Conservation (phyloP, 306 rosid species). For the Sphenostylis stenocarpa region DNA sequence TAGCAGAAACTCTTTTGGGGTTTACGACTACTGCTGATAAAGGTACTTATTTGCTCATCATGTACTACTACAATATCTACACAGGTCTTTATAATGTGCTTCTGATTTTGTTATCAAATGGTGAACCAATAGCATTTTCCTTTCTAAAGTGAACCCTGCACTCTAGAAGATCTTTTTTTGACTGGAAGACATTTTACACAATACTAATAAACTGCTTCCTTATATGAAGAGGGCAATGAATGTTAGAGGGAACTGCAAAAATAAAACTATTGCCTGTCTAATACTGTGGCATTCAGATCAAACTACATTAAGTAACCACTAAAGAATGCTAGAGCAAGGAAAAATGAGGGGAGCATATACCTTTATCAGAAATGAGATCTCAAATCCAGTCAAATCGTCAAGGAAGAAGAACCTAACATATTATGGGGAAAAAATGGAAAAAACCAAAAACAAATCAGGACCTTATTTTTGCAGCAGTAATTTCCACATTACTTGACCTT, state of each 20-base stretch:
- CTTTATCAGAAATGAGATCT: conserved; percentile 77
- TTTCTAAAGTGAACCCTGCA: not conserved
- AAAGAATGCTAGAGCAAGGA: conserved; percentile 17
- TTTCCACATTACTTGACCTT: conserved; percentile 5
- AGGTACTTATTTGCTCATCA: not conserved
- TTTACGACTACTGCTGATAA: not conserved
- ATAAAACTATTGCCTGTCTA: conserved; percentile 2
- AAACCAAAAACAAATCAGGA: not conserved
- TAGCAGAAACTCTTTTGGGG: not conserved
- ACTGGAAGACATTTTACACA: not conserved
- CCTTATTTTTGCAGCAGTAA: conserved; percentile 16
- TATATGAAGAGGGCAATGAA: not conserved
- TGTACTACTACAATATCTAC: not conserved
- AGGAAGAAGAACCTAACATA: conserved; percentile 85
- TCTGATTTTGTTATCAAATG: not conserved
- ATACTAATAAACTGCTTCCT: not conserved
- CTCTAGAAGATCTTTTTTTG: not conserved
- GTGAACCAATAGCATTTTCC: not conserved
- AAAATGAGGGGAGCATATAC: conserved; percentile 43
- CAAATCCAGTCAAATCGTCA: conserved; percentile 90
- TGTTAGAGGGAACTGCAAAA: conserved; percentile 3
- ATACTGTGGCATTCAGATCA: conserved; percentile 4
- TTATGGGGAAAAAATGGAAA: conserved; percentile 14
- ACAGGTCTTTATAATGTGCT: not conserved
- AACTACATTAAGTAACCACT: conserved; percentile 10